Evolutionary conservation across 2,329 filamentous ascomycete genomes (phyloP), one percentile per base, ranked within the genome.

Genomic region (Fusarium nygamai): DNA sequence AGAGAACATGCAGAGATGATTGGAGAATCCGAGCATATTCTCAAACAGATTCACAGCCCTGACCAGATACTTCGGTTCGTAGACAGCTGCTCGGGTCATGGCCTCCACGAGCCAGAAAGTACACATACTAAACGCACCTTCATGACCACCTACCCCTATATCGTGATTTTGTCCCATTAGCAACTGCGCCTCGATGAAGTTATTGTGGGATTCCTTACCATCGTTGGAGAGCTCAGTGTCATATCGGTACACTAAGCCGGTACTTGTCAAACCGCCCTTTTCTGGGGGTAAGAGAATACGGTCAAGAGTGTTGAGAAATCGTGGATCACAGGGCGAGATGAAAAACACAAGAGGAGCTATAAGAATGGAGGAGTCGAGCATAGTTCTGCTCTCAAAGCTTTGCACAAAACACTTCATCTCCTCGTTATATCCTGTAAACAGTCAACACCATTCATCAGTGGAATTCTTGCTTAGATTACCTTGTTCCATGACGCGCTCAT

Each of bases 31-130:
- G 31, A 95, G 85, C 86, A 94, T 93, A 78, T 94, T 94, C 82
- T 95, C 92, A 76, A 95, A 95, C 47, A 94, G 85, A 74, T 89
- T 92, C 74, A 93, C 86, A 12, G 93, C 89, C 17, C 87, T 85
- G 19, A 85, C 81, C 27, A 92, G 83, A 74, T 93, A 93, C 72
- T 89, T 91, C n/a, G 85, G 84, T 73, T 93, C 90, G 80, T 92
- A 92, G 54, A 86, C 84, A 74, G 88, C 84, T 73, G 92, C 92
- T 38, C 93, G 87, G 36, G 92, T 93, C 83, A 95, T 87, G 31
- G 93, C 92, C 82, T 95, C 93, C 19, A 95, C 92, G 1, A 94
- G 88, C 93, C 93, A 95, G 80, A 95, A 95, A 1, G 92, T 95
- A 79, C 92, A 94, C 92, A 95, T 94, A 78, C 88, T 91, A 79